These are phyloP conservation scores for Solanum pimpinellifolium DNA, from an alignment of 257 asterid genomes.

Conservation along the genomic window DNA sequence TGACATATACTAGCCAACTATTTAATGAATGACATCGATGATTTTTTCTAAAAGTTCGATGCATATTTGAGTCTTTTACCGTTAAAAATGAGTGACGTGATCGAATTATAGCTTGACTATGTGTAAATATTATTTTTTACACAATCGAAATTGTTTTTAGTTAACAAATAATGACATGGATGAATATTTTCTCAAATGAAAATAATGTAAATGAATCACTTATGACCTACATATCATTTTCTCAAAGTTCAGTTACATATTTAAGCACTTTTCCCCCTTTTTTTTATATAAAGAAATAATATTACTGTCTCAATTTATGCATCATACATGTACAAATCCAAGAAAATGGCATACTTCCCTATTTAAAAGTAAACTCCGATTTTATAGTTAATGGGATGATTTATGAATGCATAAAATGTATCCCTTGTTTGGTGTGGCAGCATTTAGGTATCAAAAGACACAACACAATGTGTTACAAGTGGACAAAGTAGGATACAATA, in stretches of 20 bases:
- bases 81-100: no score
- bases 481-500: conserved; percentile 67
- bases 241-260: no score
- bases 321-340: background rate
- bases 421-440: conserved; percentile 10
- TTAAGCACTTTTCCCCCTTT: no score
- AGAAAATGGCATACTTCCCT: background rate
- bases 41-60: no score
- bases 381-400: background rate
- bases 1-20: background rate
- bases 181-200: no score
- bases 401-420: background rate
- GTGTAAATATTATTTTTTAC: no score
- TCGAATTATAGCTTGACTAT: no score
- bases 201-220: no score
- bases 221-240: background rate
- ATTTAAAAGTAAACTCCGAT: background rate
- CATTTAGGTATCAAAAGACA: conserved; percentile 72
- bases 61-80: background rate
- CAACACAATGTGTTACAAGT: conserved; percentile 85
- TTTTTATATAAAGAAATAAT: background rate
- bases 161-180: no score
- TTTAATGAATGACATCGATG: background rate
- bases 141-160: no score
- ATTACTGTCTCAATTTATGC: background rate